A percentile compares a stretch with the other conserved stretches of the same genome.
Conservation (phyloP, 441 rosid species). For the Adansonia rubrostipa region DNA sequence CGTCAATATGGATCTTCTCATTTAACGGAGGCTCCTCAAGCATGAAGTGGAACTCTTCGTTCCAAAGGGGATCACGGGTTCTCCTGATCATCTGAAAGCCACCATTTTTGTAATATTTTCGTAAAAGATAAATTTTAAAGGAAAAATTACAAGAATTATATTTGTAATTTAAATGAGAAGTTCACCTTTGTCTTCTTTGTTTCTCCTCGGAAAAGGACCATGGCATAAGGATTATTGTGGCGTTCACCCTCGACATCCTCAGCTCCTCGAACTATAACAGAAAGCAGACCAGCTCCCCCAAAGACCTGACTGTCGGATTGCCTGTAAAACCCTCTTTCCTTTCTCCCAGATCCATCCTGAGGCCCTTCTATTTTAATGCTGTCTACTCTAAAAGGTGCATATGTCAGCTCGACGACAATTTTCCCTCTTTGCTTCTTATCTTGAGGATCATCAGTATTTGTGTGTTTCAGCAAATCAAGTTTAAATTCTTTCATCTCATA, state of each 20-base stretch:
- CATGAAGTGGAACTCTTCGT: slow-evolving; percentile 82
- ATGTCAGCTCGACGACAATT: slow-evolving; percentile 44
- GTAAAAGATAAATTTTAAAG: no score
- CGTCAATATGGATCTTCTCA: slow-evolving; percentile 76
- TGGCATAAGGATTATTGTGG: slow-evolving; percentile 79
- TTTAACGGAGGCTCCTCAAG: slow-evolving; percentile 84
- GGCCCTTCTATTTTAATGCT: slow-evolving; percentile 27
- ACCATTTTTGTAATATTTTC: background rate
- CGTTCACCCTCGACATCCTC: slow-evolving; percentile 79
- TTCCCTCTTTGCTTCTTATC: slow-evolving; percentile 49
- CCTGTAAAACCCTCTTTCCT: slow-evolving; percentile 23
- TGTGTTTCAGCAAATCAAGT: slow-evolving; percentile 48
- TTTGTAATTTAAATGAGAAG: background rate
- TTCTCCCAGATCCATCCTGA: slow-evolving; percentile 19
- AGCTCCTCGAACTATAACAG: slow-evolving; percentile 76
- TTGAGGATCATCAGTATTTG: slow-evolving; percentile 38
- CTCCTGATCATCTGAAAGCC: slow-evolving; percentile 60
- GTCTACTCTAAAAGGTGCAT: slow-evolving; percentile 50
- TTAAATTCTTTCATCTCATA: slow-evolving; percentile 43
- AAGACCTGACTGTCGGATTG: slow-evolving; percentile 29
- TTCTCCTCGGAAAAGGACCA: slow-evolving; percentile 77
- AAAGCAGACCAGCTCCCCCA: slow-evolving; percentile 76
- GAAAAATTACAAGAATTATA: background rate
- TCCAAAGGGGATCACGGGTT: slow-evolving; percentile 82
- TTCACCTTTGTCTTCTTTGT: slow-evolving; percentile 79